Conservation (phyloP, 1,284 basidiomycete genomes). For the Apiotrichum akiyoshidainum region DNA sequence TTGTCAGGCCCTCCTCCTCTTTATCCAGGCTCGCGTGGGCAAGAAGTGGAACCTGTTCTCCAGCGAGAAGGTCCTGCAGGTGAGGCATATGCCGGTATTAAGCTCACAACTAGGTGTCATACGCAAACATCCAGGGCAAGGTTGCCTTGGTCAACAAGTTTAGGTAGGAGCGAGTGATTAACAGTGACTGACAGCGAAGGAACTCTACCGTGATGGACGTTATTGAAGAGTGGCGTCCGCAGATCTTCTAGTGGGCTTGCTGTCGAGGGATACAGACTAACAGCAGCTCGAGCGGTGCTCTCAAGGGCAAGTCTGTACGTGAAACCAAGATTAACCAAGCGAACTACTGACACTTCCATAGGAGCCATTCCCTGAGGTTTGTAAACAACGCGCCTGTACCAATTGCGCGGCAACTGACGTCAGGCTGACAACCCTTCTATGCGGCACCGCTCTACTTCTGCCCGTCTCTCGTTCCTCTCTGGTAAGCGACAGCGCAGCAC, state of each 20-base stretch:
- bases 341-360: neutral
- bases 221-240: conserved; percentile 46
- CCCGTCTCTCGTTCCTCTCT: conserved; percentile 11
- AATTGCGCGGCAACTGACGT: neutral
- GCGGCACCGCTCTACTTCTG: conserved; percentile 7
- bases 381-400: neutral
- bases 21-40: conserved; percentile 42
- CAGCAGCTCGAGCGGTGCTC: conserved; percentile 34
- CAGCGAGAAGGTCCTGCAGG: conserved; percentile 50
- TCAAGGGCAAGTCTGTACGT: conserved; percentile 32
- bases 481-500: neutral
- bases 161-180: conserved; percentile 23
- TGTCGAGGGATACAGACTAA: neutral
- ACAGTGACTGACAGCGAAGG: conserved; percentile 18
- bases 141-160: conserved; percentile 48
- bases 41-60: conserved; percentile 50
- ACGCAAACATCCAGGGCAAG: conserved; percentile 51
- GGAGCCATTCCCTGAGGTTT: conserved; percentile 17
- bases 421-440: conserved; percentile 10
- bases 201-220: conserved; percentile 49
- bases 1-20: conserved; percentile 35
- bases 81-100: conserved; percentile 13
- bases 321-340: neutral
- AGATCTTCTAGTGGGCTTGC: conserved; percentile 44
- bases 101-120: conserved; percentile 37